Evolutionary conservation across 257 asterid genomes (phyloP).

Genomic region (Rubia yunnanensis): DNA sequence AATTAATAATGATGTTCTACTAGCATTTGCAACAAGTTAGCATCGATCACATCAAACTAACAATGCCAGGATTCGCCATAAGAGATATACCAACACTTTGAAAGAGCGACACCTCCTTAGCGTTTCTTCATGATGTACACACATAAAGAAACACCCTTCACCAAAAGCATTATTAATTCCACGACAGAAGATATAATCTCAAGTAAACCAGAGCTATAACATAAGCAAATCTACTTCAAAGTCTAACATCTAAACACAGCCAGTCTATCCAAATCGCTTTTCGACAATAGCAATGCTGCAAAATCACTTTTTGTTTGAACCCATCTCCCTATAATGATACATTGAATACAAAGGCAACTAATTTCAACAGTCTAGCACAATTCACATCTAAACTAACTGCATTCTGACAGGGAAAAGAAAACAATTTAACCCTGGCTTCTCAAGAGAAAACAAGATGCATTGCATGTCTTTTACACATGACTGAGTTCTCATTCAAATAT

Average conservation of each 20-base stretch:
- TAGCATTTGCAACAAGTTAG: neutral
- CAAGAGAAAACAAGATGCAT: slow-evolving; percentile 16
- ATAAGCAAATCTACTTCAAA: neutral
- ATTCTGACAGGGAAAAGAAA: neutral
- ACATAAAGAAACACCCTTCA: neutral
- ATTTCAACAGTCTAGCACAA: slow-evolving; percentile 5
- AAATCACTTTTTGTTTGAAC: neutral
- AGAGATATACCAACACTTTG: neutral
- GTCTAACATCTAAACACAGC: neutral
- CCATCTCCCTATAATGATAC: neutral
- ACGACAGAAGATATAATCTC: neutral
- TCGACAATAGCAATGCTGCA: neutral
- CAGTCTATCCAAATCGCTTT: neutral
- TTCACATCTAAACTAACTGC: neutral
- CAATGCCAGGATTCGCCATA: neutral
- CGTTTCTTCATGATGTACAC: too few relatives aligned
- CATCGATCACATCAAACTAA: neutral
- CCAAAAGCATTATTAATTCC: neutral
- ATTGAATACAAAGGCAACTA: slow-evolving; percentile 4
- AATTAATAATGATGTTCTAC: neutral
- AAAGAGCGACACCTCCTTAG: too few relatives aligned
- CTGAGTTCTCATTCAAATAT: slow-evolving; percentile 42
- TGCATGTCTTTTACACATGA: slow-evolving; percentile 37
- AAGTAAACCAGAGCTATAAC: neutral
- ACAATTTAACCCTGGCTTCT: slow-evolving; percentile 11